A percentile compares a stretch with the other conserved stretches of the same genome.
phyloP scores from a whole-genome alignment of 345 rosid species.

The Hibiscus mutabilis region DNA sequence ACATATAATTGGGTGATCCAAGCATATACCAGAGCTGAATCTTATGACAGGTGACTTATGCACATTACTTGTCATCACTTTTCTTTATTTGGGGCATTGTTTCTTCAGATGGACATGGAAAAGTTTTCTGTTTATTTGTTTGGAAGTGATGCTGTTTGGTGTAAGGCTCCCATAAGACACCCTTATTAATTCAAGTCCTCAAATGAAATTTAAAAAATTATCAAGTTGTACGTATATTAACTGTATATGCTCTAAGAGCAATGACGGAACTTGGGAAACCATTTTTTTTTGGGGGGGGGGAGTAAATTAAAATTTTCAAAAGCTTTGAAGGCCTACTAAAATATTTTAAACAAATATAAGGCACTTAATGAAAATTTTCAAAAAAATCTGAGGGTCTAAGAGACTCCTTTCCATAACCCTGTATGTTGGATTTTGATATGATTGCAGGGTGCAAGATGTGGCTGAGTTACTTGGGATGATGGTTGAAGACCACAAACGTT shows the following conservation, averaged over 20 bases:
- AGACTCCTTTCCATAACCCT: no score
- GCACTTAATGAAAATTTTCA: no score
- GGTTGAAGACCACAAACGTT: slow-evolving; percentile 87
- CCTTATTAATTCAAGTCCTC: background rate
- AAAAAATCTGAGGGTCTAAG: no score
- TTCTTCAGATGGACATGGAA: background rate
- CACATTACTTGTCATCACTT: background rate
- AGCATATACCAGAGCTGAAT: slow-evolving; percentile 95
- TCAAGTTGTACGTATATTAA: background rate
- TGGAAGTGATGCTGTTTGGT: background rate
- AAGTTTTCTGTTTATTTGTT: background rate
- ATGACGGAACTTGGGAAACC: no score
- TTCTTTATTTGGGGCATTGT: background rate
- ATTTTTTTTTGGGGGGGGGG: no score
- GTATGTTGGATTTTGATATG: slow-evolving; percentile 17
- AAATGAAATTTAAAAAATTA: background rate
- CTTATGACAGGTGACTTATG: slow-evolving; percentile 72
- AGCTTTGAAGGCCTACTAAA: no score
- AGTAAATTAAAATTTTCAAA: no score
- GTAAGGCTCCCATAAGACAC: background rate
- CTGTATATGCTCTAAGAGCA: background rate
- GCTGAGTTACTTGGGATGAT: slow-evolving; percentile 97
- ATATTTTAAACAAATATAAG: no score
- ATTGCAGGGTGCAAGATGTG: slow-evolving; percentile 83
- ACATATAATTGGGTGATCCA: slow-evolving; percentile 96